Evolutionary conservation across 805 yeast genomes (phyloP).

Genomic region (Ogataea minuta): DNA sequence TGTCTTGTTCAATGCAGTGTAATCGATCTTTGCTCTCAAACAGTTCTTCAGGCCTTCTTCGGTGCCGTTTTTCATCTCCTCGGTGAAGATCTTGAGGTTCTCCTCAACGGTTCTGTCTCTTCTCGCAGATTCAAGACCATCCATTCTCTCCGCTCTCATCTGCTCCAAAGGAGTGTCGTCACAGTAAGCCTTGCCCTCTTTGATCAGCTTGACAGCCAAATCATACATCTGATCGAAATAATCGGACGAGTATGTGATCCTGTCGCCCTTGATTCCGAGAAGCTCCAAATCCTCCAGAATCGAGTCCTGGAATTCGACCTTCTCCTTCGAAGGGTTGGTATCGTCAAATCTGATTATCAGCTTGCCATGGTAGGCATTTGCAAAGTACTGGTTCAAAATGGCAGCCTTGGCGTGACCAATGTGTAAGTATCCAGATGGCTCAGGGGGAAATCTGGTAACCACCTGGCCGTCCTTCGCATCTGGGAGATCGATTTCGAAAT

Average conservation of each 20-base stretch:
- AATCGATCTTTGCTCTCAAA: conserved; percentile 95
- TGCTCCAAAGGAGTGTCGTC: conserved; percentile 92
- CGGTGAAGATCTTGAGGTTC: conserved; percentile 77
- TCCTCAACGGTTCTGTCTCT: conserved; percentile 94
- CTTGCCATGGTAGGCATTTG: conserved; percentile 93
- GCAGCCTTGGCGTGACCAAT: conserved; percentile 99
- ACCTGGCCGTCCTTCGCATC: conserved; percentile 93
- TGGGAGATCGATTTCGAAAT: conserved; percentile 87
- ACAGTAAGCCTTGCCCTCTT: conserved; percentile 95
- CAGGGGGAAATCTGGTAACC: conserved; percentile 99
- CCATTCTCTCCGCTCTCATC: conserved; percentile 99
- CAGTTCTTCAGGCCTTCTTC: conserved; percentile 91
- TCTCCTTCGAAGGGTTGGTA: conserved; percentile 97
- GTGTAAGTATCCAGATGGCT: conserved; percentile 98
- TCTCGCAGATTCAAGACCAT: conserved; percentile 88
- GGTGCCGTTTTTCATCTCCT: conserved; percentile 92
- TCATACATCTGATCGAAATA: conserved; percentile 92
- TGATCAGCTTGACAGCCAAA: conserved; percentile 78
- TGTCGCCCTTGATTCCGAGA: conserved; percentile 91
- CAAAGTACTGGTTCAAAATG: conserved; percentile 92
- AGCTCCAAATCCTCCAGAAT: conserved; percentile 88
- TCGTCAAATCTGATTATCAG: conserved; percentile 96
- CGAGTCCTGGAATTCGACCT: conserved; percentile 89
- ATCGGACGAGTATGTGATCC: conserved; percentile 84
- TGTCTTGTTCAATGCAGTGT: conserved; percentile 87